A percentile compares a stretch with the other conserved stretches of the same genome.
Evolutionary conservation across 108 stramenopile genomes (phyloP).

Genomic region (Conticribra guillardii): DNA sequence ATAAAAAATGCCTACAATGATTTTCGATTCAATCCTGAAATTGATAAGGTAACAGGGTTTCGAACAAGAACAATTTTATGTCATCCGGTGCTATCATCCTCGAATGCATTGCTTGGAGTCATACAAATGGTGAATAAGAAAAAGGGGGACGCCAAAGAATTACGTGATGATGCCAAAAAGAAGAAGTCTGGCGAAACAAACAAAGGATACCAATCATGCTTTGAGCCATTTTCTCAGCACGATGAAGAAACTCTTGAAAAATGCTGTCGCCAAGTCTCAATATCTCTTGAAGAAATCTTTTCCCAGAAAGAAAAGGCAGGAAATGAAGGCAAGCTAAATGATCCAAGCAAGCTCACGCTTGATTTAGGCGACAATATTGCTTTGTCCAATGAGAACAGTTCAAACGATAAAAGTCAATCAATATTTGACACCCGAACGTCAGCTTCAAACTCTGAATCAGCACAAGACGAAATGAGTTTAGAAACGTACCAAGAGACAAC

Average conservation of each 20-base stretch:
- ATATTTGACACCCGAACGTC: too few species aligned
- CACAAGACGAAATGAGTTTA: not conserved
- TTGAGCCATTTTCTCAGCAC: conserved; percentile 33
- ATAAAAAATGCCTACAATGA: conserved; percentile 60
- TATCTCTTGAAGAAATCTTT: conserved; percentile 45
- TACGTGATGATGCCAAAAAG: conserved; percentile 38
- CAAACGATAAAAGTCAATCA: not conserved
- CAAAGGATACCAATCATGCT: conserved; percentile 41
- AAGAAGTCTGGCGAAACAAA: conserved; percentile 20
- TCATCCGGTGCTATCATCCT: conserved; percentile 47
- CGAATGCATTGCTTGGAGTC: conserved; percentile 56
- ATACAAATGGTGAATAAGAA: conserved; percentile 70
- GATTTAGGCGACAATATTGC: not conserved
- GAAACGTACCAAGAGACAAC: not conserved
- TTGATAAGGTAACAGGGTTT: conserved; percentile 56
- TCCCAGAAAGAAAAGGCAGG: conserved; percentile 1
- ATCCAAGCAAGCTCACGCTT: too few species aligned
- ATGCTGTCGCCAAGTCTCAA: conserved; percentile 48
- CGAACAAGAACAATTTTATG: conserved; percentile 56
- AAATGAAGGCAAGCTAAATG: not conserved
- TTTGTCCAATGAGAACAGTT: not conserved
- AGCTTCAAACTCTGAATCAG: too few species aligned
- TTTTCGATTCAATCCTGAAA: conserved; percentile 50
- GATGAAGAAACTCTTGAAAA: conserved; percentile 54
- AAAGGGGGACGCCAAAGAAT: conserved; percentile 39